A percentile compares a stretch with the other conserved stretches of the same genome.
Conservation (phyloP, 1,284 basidiomycete genomes). For the Marasmius sp. region DNA sequence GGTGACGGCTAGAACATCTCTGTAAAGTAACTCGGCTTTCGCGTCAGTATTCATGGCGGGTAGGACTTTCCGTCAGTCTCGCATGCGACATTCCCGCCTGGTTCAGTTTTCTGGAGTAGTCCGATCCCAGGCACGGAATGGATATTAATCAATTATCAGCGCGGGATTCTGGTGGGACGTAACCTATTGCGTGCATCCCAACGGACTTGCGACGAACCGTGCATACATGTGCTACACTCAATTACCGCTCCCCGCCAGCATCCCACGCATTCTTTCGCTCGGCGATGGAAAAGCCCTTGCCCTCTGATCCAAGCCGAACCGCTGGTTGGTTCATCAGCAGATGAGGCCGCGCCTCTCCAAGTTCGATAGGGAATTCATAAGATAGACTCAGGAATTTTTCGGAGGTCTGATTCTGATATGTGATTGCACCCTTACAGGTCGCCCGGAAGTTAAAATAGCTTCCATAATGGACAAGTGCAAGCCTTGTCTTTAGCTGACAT, state of each 20-base stretch:
- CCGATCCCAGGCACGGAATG: no score
- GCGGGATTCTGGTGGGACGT: no score
- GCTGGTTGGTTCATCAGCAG: no score
- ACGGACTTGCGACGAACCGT: no score
- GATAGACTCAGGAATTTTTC: background rate
- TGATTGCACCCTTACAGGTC: background rate
- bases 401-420: background rate
- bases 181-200: no score
- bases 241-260: no score
- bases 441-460: background rate
- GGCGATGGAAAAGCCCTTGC: no score
- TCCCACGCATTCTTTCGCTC: no score
- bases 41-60: background rate
- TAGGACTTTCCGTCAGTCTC: background rate
- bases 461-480: background rate
- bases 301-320: no score
- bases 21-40: background rate
- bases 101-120: background rate
- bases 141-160: no score
- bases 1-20: background rate
- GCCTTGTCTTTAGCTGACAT: background rate
- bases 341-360: no score
- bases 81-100: background rate
- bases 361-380: background rate
- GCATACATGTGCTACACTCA: no score